These are phyloP conservation scores for Lanzia echinophila DNA, from an alignment of 2,329 filamentous ascomycete genomes.

Conservation along the genomic window DNA sequence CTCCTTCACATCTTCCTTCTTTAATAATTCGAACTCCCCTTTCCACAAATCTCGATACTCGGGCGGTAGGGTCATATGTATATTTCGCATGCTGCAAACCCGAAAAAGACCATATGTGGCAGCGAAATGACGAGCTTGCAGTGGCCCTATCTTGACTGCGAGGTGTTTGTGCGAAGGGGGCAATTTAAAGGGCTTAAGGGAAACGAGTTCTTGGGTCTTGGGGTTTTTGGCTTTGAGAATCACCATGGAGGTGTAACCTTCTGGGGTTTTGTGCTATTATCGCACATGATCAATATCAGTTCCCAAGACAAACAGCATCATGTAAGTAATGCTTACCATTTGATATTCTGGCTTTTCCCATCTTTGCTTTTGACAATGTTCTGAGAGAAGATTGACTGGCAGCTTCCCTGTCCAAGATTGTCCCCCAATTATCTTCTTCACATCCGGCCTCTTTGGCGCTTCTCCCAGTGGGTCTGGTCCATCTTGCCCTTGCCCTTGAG, in stretches of 20 bases:
- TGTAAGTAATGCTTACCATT: too few species aligned
- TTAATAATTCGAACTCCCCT: slow-evolving; percentile 73
- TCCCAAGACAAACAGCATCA: too few species aligned
- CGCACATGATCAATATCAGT: background rate
- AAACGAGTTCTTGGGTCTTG: slow-evolving; percentile 74
- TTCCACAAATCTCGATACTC: slow-evolving; percentile 90
- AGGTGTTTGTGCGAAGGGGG: slow-evolving; percentile 71
- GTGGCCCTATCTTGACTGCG: slow-evolving; percentile 66
- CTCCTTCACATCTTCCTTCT: slow-evolving; percentile 71
- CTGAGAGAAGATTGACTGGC: slow-evolving; percentile 85
- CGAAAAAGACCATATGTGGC: slow-evolving; percentile 88
- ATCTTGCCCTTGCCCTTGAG: slow-evolving; percentile 17
- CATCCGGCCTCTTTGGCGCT: slow-evolving; percentile 44
- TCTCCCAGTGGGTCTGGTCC: slow-evolving; percentile 27
- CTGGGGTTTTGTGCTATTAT: slow-evolving; percentile 54
- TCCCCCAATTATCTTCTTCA: slow-evolving; percentile 82
- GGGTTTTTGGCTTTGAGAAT: slow-evolving; percentile 68
- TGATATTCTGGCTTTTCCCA: slow-evolving; percentile 94
- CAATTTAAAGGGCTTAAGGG: slow-evolving; percentile 74
- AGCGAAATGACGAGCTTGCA: slow-evolving; percentile 90
- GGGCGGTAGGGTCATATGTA: slow-evolving; percentile 89
- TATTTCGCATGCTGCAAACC: slow-evolving; percentile 91
- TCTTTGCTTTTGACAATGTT: slow-evolving; percentile 92
- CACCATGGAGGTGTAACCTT: slow-evolving; percentile 74
- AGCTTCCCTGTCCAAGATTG: slow-evolving; percentile 97